These are phyloP conservation scores for Aeschynomene evenia DNA, from an alignment of 306 rosid species.

Conservation along the genomic window DNA sequence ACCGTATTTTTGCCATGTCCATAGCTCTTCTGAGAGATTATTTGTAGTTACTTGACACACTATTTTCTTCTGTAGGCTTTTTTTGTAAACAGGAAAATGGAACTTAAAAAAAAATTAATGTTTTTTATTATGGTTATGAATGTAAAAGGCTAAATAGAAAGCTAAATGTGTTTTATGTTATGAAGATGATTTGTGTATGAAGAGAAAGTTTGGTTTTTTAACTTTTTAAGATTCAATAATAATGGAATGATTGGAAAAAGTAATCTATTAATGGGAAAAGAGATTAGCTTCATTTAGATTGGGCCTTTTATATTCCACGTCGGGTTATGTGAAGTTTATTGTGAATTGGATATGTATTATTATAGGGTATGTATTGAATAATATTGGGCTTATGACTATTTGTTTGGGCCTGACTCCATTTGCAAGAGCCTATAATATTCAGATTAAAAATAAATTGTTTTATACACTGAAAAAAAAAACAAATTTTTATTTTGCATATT, in stretches of 20 bases:
- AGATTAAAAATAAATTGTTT: too few relatives aligned
- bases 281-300: not conserved
- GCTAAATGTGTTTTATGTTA: not conserved
- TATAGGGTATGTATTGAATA: too few relatives aligned
- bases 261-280: not conserved
- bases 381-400: too few relatives aligned
- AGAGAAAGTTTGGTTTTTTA: not conserved
- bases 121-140: not conserved
- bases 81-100: conserved; percentile 55
- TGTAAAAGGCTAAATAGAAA: not conserved
- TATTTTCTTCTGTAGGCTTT: conserved; percentile 46
- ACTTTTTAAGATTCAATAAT: not conserved
- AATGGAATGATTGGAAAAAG: not conserved
- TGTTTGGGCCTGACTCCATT: too few relatives aligned
- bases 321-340: too few relatives aligned
- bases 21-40: conserved; percentile 59
- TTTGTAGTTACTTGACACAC: conserved; percentile 53
- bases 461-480: too few relatives aligned
- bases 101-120: not conserved
- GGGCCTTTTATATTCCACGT: too few relatives aligned
- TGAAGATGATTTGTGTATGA: not conserved
- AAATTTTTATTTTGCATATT: too few relatives aligned
- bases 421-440: too few relatives aligned
- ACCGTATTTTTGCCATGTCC: conserved; percentile 92
- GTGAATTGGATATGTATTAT: too few relatives aligned